phyloP scores from a whole-genome alignment of 176 grass and related monocot species.

The Musa beccarii region DNA sequence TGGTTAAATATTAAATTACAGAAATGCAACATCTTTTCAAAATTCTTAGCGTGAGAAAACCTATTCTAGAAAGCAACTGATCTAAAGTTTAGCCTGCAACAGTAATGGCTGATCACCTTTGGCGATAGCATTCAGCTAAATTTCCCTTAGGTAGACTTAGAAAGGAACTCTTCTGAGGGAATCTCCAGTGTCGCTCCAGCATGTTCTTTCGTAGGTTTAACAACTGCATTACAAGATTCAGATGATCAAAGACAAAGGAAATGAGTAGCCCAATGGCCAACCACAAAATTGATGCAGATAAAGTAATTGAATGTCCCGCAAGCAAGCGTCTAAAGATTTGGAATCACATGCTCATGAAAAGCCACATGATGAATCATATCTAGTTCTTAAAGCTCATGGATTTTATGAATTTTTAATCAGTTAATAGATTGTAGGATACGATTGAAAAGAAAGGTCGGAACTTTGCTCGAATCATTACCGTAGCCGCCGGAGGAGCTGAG shows the following conservation, averaged over 20 bases:
- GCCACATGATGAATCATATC: neutral
- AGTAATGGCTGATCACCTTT: neutral
- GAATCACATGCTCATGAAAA: neutral
- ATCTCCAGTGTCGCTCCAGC: conserved; percentile 69
- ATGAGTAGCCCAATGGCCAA: neutral
- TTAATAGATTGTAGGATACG: neutral
- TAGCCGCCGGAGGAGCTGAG: conserved; percentile 58
- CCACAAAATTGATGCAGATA: neutral
- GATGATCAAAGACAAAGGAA: neutral
- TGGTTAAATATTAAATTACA: neutral
- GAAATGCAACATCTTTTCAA: neutral
- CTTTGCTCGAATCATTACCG: conserved; percentile 27
- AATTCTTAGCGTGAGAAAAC: neutral
- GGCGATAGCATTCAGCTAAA: conserved; percentile 1
- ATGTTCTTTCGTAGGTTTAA: conserved; percentile 71
- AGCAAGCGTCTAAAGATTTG: neutral
- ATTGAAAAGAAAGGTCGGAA: neutral
- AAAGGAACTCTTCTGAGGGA: conserved; percentile 59
- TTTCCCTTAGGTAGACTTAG: conserved; percentile 17
- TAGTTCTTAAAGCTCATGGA: neutral
- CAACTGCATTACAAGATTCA: conserved; percentile 31
- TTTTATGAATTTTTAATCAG: neutral
- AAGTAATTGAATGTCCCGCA: neutral
- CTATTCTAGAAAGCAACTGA: neutral
- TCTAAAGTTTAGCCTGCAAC: neutral